Percentiles rank a stretch among this genome's conserved stretches.
phyloP scores from a whole-genome alignment of 2,329 filamentous ascomycete genomes.

The Epichloe amarillans region DNA sequence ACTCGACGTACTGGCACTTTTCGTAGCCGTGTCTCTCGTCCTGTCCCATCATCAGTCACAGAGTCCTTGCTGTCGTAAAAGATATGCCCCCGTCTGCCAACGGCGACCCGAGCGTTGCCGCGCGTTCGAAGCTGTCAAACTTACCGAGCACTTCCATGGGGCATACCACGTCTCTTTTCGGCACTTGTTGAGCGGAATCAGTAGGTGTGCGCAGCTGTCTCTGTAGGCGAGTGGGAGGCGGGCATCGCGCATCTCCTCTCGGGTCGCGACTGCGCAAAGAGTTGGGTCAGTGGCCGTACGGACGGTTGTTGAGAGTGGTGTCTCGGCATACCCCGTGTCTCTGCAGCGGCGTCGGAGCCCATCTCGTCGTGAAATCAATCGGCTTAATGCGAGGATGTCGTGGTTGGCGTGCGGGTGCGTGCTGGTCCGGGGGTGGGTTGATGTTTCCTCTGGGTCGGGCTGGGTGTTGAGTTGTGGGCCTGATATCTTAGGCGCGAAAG shows the following conservation, averaged over 20 bases:
- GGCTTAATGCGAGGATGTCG: constrained; percentile 14
- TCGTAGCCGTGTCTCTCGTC: constrained; percentile 96
- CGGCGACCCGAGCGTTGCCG: background rate
- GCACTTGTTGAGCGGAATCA: constrained; percentile 94
- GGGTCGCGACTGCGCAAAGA: constrained; percentile 49
- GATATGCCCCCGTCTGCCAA: background rate
- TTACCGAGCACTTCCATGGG: constrained; percentile 94
- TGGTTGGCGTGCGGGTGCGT: constrained; percentile 8
- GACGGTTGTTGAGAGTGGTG: background rate
- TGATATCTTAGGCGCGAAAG: constrained; percentile 11
- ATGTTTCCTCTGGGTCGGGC: constrained; percentile 16
- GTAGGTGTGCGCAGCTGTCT: constrained; percentile 86
- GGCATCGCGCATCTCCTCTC: constrained; percentile 89
- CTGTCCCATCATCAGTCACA: constrained; percentile 31
- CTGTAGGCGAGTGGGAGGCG: constrained; percentile 80
- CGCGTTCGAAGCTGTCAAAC: constrained; percentile 16
- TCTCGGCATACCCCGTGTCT: constrained; percentile 24
- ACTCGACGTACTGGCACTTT: constrained; percentile 98
- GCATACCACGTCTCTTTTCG: constrained; percentile 84
- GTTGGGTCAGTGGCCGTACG: background rate
- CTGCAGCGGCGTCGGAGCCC: constrained; percentile 23
- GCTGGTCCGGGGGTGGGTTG: constrained; percentile 12
- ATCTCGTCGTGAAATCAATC: constrained; percentile 22
- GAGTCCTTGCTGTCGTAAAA: background rate
- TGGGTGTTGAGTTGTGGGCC: constrained; percentile 11